These are phyloP conservation scores for Tricladium varicosporioides DNA, from an alignment of 2,329 filamentous ascomycete genomes.

Conservation along the genomic window DNA sequence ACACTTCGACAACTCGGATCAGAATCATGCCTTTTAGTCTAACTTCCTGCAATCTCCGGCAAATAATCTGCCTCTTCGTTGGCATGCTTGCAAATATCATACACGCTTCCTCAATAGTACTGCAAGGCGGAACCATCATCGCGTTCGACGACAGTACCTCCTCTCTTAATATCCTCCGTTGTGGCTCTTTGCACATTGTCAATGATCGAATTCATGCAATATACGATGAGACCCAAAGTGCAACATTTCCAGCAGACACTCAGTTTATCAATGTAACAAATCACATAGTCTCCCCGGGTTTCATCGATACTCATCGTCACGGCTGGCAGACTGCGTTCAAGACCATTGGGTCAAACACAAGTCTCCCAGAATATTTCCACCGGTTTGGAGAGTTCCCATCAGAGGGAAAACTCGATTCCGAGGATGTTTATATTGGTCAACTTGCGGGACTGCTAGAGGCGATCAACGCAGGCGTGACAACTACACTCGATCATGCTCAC, in stretches of 20 bases:
- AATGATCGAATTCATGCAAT: background rate
- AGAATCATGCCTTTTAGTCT: too few relatives aligned
- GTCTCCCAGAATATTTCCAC: constrained; percentile 41
- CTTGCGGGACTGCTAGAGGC: constrained; percentile 39
- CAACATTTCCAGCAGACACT: background rate
- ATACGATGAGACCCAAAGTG: background rate
- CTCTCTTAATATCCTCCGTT: background rate
- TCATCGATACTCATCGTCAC: constrained; percentile 37
- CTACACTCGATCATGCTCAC: constrained; percentile 38
- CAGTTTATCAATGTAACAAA: background rate
- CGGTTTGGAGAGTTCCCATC: constrained; percentile 36
- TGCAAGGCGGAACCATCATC: background rate
- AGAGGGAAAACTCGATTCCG: constrained; percentile 14
- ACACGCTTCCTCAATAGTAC: background rate
- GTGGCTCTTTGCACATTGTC: background rate
- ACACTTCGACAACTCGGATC: too few relatives aligned
- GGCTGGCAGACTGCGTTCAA: constrained; percentile 35
- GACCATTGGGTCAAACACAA: constrained; percentile 37
- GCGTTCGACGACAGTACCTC: background rate
- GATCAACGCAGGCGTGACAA: constrained; percentile 41
- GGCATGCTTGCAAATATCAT: too few relatives aligned
- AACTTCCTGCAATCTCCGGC: too few relatives aligned
- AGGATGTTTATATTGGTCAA: constrained; percentile 46
- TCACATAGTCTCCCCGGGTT: constrained; percentile 36
- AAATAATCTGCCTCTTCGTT: too few relatives aligned